Percentiles rank a stretch among this genome's conserved stretches.
Evolutionary conservation across 2,329 filamentous ascomycete genomes (phyloP).

Genomic region (Westerdykella aurantiaca): DNA sequence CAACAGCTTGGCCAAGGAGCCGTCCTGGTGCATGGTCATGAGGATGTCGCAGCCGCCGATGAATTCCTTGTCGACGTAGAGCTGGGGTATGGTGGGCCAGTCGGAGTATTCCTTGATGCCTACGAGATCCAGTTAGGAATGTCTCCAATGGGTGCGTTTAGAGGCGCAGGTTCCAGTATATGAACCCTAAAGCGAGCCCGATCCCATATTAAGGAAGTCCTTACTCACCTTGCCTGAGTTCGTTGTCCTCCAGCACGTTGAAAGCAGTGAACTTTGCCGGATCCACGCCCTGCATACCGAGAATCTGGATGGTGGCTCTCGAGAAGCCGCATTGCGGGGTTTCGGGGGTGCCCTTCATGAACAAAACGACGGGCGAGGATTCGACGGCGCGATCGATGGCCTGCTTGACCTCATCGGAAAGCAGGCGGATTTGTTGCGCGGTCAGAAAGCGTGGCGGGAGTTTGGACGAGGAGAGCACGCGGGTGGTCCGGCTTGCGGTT

Average conservation of each 20-base stretch:
- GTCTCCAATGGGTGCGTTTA: background rate
- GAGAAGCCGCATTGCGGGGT: conserved; percentile 95
- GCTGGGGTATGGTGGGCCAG: conserved; percentile 96
- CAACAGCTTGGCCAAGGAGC: conserved; percentile 83
- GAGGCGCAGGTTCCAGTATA: too few species aligned
- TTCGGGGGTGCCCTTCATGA: conserved; percentile 95
- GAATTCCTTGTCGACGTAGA: conserved; percentile 94
- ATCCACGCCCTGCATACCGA: conserved; percentile 91
- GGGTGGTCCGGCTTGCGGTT: conserved; percentile 29
- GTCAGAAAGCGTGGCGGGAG: conserved; percentile 42
- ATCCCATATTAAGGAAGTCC: too few species aligned
- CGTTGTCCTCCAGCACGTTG: conserved; percentile 89
- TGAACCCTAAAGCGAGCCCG: too few species aligned
- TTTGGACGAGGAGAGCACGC: conserved; percentile 31
- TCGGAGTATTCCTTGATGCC: conserved; percentile 99
- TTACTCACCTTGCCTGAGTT: conserved; percentile 66
- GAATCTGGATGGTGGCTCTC: conserved; percentile 86
- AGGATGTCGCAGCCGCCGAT: conserved; percentile 96
- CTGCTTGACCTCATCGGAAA: conserved; percentile 71
- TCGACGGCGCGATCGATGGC: conserved; percentile 88
- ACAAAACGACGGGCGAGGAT: conserved; percentile 87
- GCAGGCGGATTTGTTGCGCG: conserved; percentile 54
- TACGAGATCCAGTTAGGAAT: conserved; percentile 29
- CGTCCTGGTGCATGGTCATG: conserved; percentile 94
- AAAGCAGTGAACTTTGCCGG: conserved; percentile 96